Percentiles rank a stretch among this genome's conserved stretches.
phyloP scores from a whole-genome alignment of 148 eudicot genomes.

The Suaeda aralocaspica region DNA sequence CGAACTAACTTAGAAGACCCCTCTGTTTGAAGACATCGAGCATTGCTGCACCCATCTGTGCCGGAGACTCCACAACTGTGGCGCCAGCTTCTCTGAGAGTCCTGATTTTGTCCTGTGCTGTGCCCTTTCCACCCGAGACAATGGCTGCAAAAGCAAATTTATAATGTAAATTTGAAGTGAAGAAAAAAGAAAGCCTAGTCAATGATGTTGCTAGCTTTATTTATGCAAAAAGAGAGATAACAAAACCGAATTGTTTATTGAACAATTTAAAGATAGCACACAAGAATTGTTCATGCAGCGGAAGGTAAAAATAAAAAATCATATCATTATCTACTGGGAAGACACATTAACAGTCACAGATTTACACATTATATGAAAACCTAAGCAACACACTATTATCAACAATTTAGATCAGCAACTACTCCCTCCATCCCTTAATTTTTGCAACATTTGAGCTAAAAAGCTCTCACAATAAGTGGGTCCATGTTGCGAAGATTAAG shows the following conservation, averaged over 20 bases:
- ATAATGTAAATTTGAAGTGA: background rate
- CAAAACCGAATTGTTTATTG: background rate
- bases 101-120: constrained; percentile 94
- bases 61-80: constrained; percentile 94
- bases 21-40: constrained; percentile 84
- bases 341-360: background rate
- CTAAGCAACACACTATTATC: background rate
- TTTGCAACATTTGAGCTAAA: too few species aligned
- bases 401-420: background rate
- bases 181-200: background rate
- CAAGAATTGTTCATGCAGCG: background rate
- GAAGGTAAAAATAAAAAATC: background rate
- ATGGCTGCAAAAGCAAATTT: constrained; percentile 66
- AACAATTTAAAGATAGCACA: background rate
- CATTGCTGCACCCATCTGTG: constrained; percentile 86
- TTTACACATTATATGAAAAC: background rate
- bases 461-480: too few species aligned
- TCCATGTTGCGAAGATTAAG: too few species aligned
- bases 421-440: too few species aligned
- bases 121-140: constrained; percentile 97
- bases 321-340: background rate
- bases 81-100: constrained; percentile 83
- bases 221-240: background rate
- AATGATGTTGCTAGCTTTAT: background rate
- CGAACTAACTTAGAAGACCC: constrained; percentile 54